Evolutionary conservation across 495 filamentous ascomycete species (phyloP).

Genomic region (Tuber brumale): DNA sequence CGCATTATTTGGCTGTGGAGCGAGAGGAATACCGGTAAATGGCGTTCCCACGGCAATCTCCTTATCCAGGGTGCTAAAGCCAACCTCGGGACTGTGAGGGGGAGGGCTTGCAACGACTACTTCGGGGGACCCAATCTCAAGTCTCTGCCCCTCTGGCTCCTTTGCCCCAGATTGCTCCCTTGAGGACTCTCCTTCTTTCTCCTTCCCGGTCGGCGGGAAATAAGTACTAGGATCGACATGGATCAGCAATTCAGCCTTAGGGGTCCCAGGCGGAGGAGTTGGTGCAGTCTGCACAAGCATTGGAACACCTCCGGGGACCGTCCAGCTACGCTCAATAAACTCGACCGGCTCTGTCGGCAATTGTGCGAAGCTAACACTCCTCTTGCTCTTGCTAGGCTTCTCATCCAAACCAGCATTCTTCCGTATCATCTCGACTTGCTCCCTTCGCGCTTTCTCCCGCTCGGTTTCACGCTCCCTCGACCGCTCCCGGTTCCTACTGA

Average conservation of each 20-base stretch:
- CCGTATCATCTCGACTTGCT: constrained; percentile 28
- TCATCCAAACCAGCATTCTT: constrained; percentile 31
- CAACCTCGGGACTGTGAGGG: background rate
- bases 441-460: constrained; percentile 22
- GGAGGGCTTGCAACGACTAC: background rate
- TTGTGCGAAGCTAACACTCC: constrained; percentile 23
- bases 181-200: background rate
- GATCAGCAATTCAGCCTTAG: constrained; percentile 6
- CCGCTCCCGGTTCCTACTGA: constrained; percentile 19
- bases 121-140: background rate
- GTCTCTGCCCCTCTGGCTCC: background rate
- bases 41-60: constrained; percentile 16
- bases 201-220: background rate
- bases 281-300: constrained; percentile 36
- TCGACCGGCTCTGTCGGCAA: constrained; percentile 28
- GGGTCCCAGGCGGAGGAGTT: constrained; percentile 29
- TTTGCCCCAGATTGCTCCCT: background rate
- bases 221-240: background rate
- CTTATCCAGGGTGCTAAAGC: background rate
- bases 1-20: constrained; percentile 21
- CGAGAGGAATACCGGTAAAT: constrained; percentile 17
- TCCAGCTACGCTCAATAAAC: constrained; percentile 32
- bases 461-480: constrained; percentile 31
- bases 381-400: constrained; percentile 19
- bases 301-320: constrained; percentile 27